phyloP scores from a whole-genome alignment of 495 filamentous ascomycete species.

The Neurospora sp. region DNA sequence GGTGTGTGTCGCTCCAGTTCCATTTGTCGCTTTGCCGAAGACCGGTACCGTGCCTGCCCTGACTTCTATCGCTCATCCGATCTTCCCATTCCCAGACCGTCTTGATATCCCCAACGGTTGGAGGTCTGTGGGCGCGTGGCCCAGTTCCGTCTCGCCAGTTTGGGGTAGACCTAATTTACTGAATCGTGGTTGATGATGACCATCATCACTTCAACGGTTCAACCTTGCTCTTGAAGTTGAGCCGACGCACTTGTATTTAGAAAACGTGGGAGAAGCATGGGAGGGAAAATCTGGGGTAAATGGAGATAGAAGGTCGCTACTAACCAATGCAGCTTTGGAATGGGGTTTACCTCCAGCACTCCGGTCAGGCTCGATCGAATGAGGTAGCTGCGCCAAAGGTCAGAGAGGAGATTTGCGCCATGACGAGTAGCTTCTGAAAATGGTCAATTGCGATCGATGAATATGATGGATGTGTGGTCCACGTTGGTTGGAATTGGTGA shows the following conservation, averaged over 20 bases:
- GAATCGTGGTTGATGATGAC: not conserved
- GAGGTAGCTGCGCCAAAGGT: not conserved
- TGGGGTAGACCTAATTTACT: not conserved
- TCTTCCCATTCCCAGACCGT: not conserved
- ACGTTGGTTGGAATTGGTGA: not conserved
- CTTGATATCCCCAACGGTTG: not conserved
- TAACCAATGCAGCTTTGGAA: not conserved
- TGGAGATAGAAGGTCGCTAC: not conserved
- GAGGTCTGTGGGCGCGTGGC: not conserved
- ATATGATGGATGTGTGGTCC: not conserved
- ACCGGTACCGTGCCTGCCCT: not conserved
- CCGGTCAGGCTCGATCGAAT: not conserved
- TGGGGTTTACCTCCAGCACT: not conserved
- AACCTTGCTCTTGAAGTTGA: not conserved
- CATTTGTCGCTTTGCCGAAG: not conserved
- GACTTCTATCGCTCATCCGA: not conserved
- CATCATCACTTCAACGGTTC: not conserved
- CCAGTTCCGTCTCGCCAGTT: not conserved
- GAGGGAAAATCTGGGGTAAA: not conserved
- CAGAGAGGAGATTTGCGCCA: not conserved
- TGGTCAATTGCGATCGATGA: not conserved
- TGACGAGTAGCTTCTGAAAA: not conserved
- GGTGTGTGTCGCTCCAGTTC: not conserved
- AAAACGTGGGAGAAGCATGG: not conserved
- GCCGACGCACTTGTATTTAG: not conserved